Evolutionary conservation across 148 eudicot species (phyloP).

Genomic region (Rhododendron kiyosumense): DNA sequence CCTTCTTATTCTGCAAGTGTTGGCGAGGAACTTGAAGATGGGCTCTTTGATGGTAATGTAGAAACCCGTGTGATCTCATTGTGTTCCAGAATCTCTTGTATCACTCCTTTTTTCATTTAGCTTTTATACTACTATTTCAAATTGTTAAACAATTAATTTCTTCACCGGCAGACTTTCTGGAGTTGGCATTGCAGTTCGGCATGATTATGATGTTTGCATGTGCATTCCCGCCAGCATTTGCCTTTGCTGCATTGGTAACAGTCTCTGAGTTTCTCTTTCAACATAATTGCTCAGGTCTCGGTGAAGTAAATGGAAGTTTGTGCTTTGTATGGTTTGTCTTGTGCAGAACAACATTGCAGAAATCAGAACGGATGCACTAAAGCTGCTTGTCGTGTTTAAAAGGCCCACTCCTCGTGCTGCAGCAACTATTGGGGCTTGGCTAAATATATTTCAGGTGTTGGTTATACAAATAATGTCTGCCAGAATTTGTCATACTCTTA

Average conservation of each 20-base stretch:
- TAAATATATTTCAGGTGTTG: constrained; percentile 85
- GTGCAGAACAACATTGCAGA: constrained; percentile 83
- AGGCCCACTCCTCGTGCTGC: constrained; percentile 85
- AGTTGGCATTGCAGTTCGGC: constrained; percentile 89
- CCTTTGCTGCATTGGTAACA: constrained; percentile 69
- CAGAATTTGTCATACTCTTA: background rate
- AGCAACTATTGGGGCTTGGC: constrained; percentile 94
- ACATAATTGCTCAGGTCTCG: background rate
- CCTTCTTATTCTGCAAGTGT: constrained; percentile 84
- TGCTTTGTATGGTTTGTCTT: constrained; percentile 7
- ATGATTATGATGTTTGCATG: constrained; percentile 99
- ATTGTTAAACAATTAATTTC: background rate
- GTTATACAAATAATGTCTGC: background rate
- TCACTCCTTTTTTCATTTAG: background rate
- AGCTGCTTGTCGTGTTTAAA: constrained; percentile 71
- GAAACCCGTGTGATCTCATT: background rate
- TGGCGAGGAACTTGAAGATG: constrained; percentile 96
- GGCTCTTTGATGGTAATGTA: constrained; percentile 86
- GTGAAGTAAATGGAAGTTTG: background rate
- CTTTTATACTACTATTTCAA: background rate
- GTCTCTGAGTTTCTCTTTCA: background rate
- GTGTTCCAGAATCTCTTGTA: background rate
- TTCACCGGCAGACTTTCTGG: constrained; percentile 73
- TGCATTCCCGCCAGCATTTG: constrained; percentile 88
- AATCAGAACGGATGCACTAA: constrained; percentile 87